Evolutionary conservation across 2,329 filamentous ascomycete species (phyloP).

Genomic region (Arachnomyces sp.): DNA sequence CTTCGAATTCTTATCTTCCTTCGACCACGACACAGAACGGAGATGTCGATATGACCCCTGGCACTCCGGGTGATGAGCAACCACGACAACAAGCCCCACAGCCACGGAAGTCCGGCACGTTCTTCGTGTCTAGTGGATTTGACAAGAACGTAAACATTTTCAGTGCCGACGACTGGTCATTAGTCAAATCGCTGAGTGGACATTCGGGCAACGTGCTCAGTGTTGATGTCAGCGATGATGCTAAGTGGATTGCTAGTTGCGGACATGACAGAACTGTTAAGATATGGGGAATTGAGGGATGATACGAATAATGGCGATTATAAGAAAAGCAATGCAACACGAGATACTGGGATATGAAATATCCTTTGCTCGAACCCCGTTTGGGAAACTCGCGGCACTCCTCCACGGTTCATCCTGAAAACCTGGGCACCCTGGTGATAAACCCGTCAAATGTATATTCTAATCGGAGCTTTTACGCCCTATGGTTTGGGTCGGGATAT

Average conservation of each 20-base stretch:
- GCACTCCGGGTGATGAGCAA: constrained; percentile 13
- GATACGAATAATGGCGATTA: constrained; percentile 30
- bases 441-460: no score
- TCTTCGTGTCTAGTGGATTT: constrained; percentile 84
- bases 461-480: no score
- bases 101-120: constrained; percentile 82
- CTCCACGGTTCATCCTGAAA: no score
- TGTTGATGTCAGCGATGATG: constrained; percentile 77
- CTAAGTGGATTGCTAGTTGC: constrained; percentile 86
- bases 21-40: constrained; percentile 58
- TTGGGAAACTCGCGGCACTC: no score
- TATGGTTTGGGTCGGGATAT: no score
- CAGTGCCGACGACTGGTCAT: constrained; percentile 89
- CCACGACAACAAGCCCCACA: constrained; percentile 33
- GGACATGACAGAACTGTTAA: constrained; percentile 94
- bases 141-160: constrained; percentile 94
- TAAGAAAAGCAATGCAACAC: constrained; percentile 2
- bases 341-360: not conserved
- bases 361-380: no score
- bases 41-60: constrained; percentile 30
- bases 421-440: no score
- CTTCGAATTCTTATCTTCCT: constrained; percentile 54
- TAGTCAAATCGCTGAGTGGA: constrained; percentile 78
- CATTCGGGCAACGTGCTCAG: constrained; percentile 90
- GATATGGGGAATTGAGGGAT: constrained; percentile 83